Conservation (phyloP, 495 filamentous ascomycete genomes). For the Aspergillus olivimuriae region DNA sequence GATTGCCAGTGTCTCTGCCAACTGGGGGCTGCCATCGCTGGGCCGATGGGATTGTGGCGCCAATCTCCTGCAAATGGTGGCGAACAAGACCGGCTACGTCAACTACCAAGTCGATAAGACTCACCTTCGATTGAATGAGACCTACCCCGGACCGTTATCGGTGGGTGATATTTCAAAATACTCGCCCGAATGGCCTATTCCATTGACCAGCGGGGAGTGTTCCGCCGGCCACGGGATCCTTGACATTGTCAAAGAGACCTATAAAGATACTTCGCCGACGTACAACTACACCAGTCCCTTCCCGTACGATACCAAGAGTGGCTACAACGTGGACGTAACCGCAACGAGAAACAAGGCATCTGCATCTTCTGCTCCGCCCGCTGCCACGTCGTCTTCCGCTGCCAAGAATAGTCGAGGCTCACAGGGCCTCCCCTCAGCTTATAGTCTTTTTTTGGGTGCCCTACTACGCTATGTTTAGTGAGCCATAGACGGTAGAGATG, state of each 20-base stretch:
- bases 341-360: slow-evolving; percentile 19
- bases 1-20: slow-evolving; percentile 57
- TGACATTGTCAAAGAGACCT: slow-evolving; percentile 36
- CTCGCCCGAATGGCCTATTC: slow-evolving; percentile 34
- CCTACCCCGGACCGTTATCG: slow-evolving; percentile 44
- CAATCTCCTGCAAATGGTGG: slow-evolving; percentile 58
- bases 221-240: slow-evolving; percentile 43
- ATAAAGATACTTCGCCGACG: slow-evolving; percentile 23
- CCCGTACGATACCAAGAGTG: slow-evolving; percentile 29
- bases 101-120: slow-evolving; percentile 43
- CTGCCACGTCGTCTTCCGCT: background rate
- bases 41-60: slow-evolving; percentile 68
- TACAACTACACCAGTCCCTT: slow-evolving; percentile 41
- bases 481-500: no score
- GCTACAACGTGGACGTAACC: slow-evolving; percentile 27
- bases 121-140: slow-evolving; percentile 39
- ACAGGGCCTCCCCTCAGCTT: background rate
- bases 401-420: background rate
- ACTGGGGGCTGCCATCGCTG: slow-evolving; percentile 63
- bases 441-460: background rate
- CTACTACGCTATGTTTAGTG: background rate
- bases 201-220: slow-evolving; percentile 32
- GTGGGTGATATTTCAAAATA: slow-evolving; percentile 25
- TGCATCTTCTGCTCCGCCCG: slow-evolving; percentile 2
- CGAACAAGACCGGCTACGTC: slow-evolving; percentile 49